phyloP scores from a whole-genome alignment of 257 asterid species.

The Handroanthus guayacan region DNA sequence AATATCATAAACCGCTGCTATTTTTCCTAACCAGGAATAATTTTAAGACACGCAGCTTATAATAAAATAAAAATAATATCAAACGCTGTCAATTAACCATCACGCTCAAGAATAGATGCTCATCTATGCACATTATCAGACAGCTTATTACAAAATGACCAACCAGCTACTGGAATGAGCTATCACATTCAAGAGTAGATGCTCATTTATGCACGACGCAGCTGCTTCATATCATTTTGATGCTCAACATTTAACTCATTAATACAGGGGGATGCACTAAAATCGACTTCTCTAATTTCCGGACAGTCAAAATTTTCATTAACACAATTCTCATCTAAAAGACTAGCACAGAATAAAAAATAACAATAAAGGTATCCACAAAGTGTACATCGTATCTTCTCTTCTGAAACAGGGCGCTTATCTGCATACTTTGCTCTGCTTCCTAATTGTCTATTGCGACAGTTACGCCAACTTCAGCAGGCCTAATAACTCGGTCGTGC shows the following conservation, averaged over 20 bases:
- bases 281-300: constrained; percentile 18
- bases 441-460: constrained; percentile 43
- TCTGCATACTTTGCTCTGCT: constrained; percentile 22
- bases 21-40: no score
- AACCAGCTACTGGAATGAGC: no score
- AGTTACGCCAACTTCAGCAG: constrained; percentile 94
- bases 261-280: neutral
- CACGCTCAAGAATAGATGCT: neutral
- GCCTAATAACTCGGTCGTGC: constrained; percentile 76
- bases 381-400: neutral
- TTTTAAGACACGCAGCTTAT: no score
- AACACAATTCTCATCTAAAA: neutral
- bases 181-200: no score
- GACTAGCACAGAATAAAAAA: neutral
- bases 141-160: no score
- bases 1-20: no score
- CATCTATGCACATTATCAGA: neutral
- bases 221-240: no score
- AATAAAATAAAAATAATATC: neutral
- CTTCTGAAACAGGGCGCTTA: no score
- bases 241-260: neutral
- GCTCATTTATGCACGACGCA: no score
- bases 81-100: neutral
- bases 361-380: neutral
- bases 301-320: neutral